Conservation (phyloP, 148 eudicot genomes). For the Chenopodium berlandieri region DNA sequence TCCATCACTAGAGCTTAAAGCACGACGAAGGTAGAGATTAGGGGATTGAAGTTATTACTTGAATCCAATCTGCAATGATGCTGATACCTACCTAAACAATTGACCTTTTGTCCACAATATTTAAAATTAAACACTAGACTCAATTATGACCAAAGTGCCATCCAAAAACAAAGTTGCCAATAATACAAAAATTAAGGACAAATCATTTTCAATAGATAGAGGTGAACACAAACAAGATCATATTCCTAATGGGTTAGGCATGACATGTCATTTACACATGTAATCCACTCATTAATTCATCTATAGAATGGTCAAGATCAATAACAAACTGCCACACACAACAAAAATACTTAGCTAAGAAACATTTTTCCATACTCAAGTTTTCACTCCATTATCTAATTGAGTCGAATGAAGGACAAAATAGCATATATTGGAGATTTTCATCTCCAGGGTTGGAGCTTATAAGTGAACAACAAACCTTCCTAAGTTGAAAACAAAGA, state of each 20-base stretch:
- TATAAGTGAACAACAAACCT: not conserved
- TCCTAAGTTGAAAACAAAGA: not conserved
- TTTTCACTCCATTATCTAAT: not conserved
- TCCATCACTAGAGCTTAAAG: constrained; percentile 3
- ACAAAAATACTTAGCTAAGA: not conserved
- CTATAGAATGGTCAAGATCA: not conserved
- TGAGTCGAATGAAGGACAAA: not conserved
- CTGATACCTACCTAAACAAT: not conserved
- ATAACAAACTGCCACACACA: not conserved
- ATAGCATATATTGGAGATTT: not conserved
- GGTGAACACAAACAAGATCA: not conserved
- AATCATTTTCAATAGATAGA: not conserved
- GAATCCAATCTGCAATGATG: not conserved
- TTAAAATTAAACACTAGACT: too few species aligned
- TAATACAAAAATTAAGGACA: not conserved
- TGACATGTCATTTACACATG: not conserved
- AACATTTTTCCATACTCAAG: not conserved
- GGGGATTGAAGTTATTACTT: not conserved
- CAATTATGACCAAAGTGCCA: not conserved
- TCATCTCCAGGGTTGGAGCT: not conserved
- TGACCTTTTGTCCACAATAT: not conserved
- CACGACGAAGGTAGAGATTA: not conserved
- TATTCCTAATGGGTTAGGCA: not conserved
- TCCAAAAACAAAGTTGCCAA: not conserved
- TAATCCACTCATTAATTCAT: not conserved